These are phyloP conservation scores for Phytophthora vignae DNA, from an alignment of 352 stramenopile species.

Conservation along the genomic window DNA sequence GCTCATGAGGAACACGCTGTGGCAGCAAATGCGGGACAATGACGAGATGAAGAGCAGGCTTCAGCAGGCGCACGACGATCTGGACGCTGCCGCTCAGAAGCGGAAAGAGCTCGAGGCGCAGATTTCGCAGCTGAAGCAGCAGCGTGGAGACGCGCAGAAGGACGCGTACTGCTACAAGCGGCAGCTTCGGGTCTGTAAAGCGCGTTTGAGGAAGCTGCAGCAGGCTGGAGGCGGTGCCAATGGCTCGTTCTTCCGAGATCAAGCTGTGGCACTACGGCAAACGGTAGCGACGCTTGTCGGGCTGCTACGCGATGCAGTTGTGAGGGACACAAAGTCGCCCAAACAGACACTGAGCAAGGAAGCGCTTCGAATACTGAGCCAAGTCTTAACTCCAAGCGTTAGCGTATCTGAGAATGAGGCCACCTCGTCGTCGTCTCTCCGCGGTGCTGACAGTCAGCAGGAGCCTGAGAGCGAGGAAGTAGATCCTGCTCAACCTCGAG, in stretches of 20 bases:
- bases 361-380: constrained; percentile 39
- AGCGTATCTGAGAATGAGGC: constrained; percentile 1
- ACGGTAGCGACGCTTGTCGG: constrained; percentile 50
- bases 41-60: constrained; percentile 38
- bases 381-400: constrained; percentile 29
- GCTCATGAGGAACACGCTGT: constrained; percentile 56
- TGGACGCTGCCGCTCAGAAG: constrained; percentile 43
- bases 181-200: constrained; percentile 63
- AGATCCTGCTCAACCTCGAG: constrained; percentile 13
- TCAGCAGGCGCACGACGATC: constrained; percentile 27
- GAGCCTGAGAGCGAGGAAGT: constrained; percentile 20
- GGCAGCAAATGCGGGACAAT: constrained; percentile 52
- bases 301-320: constrained; percentile 56
- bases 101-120: constrained; percentile 47
- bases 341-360: constrained; percentile 75
- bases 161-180: constrained; percentile 66
- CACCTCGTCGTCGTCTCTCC: neutral
- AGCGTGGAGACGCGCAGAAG: constrained; percentile 60
- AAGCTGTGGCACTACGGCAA: constrained; percentile 48
- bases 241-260: constrained; percentile 52
- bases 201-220: constrained; percentile 39
- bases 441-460: constrained; percentile 3
- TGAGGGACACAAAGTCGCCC: constrained; percentile 62
- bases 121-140: constrained; percentile 57
- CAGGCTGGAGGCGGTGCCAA: constrained; percentile 34